A percentile compares a stretch with the other conserved stretches of the same genome.
Evolutionary conservation across 2,329 filamentous ascomycete genomes (phyloP).

Genomic region (Phaeosphaeriaceae sp.): DNA sequence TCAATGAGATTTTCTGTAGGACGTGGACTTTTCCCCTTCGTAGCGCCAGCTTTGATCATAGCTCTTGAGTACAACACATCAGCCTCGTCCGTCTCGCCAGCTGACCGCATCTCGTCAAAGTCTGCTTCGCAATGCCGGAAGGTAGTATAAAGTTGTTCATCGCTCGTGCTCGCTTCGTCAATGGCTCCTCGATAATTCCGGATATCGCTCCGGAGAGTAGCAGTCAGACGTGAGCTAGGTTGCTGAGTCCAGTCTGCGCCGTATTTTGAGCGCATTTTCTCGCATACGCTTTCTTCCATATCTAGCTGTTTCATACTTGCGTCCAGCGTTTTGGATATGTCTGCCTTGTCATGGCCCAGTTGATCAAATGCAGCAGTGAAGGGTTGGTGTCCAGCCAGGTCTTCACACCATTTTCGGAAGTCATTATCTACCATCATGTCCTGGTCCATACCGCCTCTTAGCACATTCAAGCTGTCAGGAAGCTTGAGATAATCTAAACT

Average conservation of each 20-base stretch:
- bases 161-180: slow-evolving; percentile 86
- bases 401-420: slow-evolving; percentile 91
- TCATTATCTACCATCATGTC: slow-evolving; percentile 88
- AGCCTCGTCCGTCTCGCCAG: slow-evolving; percentile 83
- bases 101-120: slow-evolving; percentile 93
- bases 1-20: slow-evolving; percentile 82
- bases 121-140: slow-evolving; percentile 85
- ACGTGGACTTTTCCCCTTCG: slow-evolving; percentile 66
- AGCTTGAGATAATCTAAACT: slow-evolving; percentile 93
- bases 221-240: slow-evolving; percentile 86
- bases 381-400: slow-evolving; percentile 83
- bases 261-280: slow-evolving; percentile 99
- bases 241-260: slow-evolving; percentile 96
- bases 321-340: slow-evolving; percentile 75
- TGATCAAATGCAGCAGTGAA: slow-evolving; percentile 80
- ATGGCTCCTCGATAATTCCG: slow-evolving; percentile 86
- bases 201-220: slow-evolving; percentile 85
- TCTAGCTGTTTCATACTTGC: slow-evolving; percentile 86
- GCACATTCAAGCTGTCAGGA: slow-evolving; percentile 83
- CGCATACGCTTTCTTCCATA: slow-evolving; percentile 96
- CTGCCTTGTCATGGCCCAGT: slow-evolving; percentile 77
- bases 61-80: slow-evolving; percentile 89
- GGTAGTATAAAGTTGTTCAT: slow-evolving; percentile 81
- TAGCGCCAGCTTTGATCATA: slow-evolving; percentile 75
- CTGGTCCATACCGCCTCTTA: slow-evolving; percentile 92